Conservation (phyloP, 2,329 filamentous ascomycete genomes). For the Aureobasidium sp. region DNA sequence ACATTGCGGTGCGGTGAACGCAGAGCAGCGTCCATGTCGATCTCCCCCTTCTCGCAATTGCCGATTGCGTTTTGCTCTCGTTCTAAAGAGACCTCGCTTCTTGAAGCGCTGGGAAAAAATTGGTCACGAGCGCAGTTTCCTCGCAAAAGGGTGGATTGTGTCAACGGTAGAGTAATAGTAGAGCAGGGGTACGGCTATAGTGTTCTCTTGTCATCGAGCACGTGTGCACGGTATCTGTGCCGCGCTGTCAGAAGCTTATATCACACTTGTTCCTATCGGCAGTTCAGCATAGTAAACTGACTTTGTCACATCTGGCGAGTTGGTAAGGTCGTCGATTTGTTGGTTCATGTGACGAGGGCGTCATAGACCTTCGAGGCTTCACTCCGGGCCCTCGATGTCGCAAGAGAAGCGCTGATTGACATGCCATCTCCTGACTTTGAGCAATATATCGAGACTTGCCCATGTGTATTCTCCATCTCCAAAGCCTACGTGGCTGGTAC, state of each 20-base stretch:
- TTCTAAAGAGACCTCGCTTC: background rate
- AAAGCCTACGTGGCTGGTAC: no score
- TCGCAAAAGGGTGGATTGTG: no score
- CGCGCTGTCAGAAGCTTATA: background rate
- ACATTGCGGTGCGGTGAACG: background rate
- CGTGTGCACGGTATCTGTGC: background rate
- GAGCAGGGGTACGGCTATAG: background rate
- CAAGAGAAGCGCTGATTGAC: no score
- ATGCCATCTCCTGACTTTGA: no score
- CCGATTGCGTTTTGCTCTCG: no score
- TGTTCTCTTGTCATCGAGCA: background rate
- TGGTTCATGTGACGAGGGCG: background rate
- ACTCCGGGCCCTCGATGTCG: no score
- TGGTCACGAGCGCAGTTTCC: slow-evolving; percentile 3
- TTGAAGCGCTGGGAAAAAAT: background rate
- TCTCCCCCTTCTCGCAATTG: background rate
- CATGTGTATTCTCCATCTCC: no score
- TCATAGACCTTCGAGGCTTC: background rate
- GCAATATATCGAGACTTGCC: no score
- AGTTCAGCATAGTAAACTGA: background rate
- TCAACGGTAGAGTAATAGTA: background rate
- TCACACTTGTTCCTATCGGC: background rate
- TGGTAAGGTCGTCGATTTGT: background rate
- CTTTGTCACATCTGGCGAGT: background rate
- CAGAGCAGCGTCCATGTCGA: background rate